phyloP scores from a whole-genome alignment of 805 yeast genomes.

The Nakazawaea anatomiae region DNA sequence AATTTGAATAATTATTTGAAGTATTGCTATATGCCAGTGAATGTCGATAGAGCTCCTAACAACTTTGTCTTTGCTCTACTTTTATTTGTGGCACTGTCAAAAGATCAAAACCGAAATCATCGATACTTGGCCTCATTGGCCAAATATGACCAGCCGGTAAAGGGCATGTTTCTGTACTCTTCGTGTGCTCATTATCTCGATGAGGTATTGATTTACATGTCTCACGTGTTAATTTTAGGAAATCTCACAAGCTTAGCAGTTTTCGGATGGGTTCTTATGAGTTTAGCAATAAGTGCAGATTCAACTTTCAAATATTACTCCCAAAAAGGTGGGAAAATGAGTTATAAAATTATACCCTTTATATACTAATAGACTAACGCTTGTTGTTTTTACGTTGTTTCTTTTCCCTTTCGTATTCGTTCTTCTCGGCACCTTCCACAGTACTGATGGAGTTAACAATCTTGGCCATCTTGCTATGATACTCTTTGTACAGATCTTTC shows the following conservation, averaged over 20 bases:
- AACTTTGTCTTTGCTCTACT: conserved; percentile 11
- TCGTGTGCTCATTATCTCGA: conserved; percentile 68
- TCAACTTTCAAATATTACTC: conserved; percentile 46
- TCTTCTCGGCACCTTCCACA: conserved; percentile 92
- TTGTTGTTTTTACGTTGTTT: conserved; percentile 47
- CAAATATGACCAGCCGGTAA: conserved; percentile 53
- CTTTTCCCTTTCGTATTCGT: conserved; percentile 85
- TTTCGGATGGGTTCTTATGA: conserved; percentile 34
- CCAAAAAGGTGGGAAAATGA: conserved; percentile 11
- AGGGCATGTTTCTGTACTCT: conserved; percentile 41
- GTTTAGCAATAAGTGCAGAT: conserved; percentile 49
- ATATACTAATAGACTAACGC: conserved; percentile 15
- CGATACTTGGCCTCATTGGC: conserved; percentile 36
- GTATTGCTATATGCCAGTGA: conserved; percentile 18
- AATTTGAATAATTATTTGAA: conserved; percentile 25
- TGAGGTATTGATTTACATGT: conserved; percentile 51
- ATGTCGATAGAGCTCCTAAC: background rate
- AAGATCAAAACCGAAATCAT: conserved; percentile 49
- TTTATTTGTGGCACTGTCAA: conserved; percentile 27
- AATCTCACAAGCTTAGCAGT: conserved; percentile 19
- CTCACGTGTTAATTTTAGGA: conserved; percentile 17
- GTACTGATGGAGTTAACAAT: conserved; percentile 85
- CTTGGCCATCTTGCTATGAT: conserved; percentile 85
- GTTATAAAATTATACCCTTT: conserved; percentile 23
- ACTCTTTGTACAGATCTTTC: conserved; percentile 67